Base-by-base conservation (phyloP, 257 asterid species). In the Nicotiana paniculata region DNA sequence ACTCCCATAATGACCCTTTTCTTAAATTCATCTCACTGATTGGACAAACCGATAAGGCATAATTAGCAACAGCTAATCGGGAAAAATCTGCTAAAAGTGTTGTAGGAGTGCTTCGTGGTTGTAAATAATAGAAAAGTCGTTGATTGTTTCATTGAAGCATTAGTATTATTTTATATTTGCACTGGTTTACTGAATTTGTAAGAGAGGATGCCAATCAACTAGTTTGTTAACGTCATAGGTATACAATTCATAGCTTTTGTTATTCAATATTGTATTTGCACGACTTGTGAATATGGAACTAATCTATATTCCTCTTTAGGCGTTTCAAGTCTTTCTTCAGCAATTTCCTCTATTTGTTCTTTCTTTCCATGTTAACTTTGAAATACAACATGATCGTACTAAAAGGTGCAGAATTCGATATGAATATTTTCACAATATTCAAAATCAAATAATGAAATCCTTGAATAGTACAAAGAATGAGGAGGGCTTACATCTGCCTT, bases 401-500 rank as follows among this genome's bases (percentile, higher is more conserved):
- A 39, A 39, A 69, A 39, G 18, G 57, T 39, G 77, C 33, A 39
- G 32, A 39, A 28, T n/a, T 17, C 9, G 9, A 68, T n/a, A 69
- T 3, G 46, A n/a, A 69, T 18, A 69, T 69, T 69, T 30, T 32
- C 59, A 72, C 26, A 48, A 26, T 48, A 48, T 15, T 74, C 79
- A 74, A 26, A 26, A 74, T 26, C 16, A 43, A 74, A 51, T 48
- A 26, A 48, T 48, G 63, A 74, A 72, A 74, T 48, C 63, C 15
- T 51, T 17, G 43, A 74, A 48, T 9, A 8, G 26, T 74, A 24
- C 62, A 39, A 26, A 74, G 21, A 46, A 46, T 24, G 8, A 72
- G 15, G 79, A 74, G 37, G 17, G 78, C 93, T 89, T 88, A 92
- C 98, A 86, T 89, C 85, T 66, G 83, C 77, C 84, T 90, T 91